Evolutionary conservation across 805 yeast species (phyloP), one percentile per base, ranked within the genome.

Genomic region (Wickerhamia fluorescens): DNA sequence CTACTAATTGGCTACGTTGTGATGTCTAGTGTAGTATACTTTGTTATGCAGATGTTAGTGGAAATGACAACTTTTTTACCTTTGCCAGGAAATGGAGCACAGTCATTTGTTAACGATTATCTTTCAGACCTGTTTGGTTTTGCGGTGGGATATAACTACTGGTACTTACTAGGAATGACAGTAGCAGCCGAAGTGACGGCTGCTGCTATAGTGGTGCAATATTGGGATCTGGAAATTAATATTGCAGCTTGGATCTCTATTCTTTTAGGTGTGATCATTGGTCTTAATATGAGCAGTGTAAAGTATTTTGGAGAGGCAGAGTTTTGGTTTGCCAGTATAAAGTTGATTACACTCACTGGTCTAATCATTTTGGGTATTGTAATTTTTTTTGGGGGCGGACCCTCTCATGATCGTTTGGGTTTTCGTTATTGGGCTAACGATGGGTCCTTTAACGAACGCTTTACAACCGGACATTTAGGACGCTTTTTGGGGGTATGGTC

Each of bases 171-270:
- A 29, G 38, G 53, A 7, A 56, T 56, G 34, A 44, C 56, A 27
- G 53, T 54, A 8, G 58, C 63, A 1, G 43, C 61, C 11, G 64
- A 58, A 39, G 46, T 58, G 20, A 49, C 60, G 3, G 64, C 64
- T 20, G 75, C 84, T 5, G 51, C 59, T 21, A 40, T 56, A 19
- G 54, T 58, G 13, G 41, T 58, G 21, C 37, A 50, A 24, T 58
- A 57, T 35, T 58, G 65, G 65, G 54, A 47, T 14, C 46, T 44
- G 27, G 37, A 33, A 23, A 54, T 57, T 17, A 45, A 49, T 31
- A 43, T 57, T 22, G 66, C 63, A 13, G 63, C 55, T 14, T 61
- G 66, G 66, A 58, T 61, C 31, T 40, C 63, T 14, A 55, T 60
- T 10, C 45, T 61, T 21, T 44, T 49, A 35, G 41, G 37, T 5